Percentiles rank a stretch among this genome's conserved stretches.
phyloP scores from a whole-genome alignment of 441 rosid species.

The Pelargonium australe region DNA sequence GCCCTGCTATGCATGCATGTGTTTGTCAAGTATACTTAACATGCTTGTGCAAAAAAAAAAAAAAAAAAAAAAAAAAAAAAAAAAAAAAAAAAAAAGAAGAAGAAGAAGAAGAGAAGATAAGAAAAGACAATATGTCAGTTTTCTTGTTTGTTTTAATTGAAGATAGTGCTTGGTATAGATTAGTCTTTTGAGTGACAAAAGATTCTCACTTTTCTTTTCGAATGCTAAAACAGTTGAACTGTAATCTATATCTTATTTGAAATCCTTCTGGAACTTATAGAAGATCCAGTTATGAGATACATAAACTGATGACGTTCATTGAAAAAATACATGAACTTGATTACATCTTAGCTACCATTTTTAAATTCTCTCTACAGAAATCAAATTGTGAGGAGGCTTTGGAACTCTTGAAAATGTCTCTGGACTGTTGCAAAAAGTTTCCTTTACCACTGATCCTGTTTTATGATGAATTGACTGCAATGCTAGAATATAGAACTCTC shows the following conservation, averaged over 20 bases:
- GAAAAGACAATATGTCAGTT: neutral
- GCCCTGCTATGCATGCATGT: neutral
- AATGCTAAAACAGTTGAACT: neutral
- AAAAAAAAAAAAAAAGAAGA: neutral
- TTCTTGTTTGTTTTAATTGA: neutral
- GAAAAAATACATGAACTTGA: neutral
- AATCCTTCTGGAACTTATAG: neutral
- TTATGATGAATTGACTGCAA: conserved; percentile 62
- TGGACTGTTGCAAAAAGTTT: conserved; percentile 63
- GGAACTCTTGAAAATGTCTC: conserved; percentile 64
- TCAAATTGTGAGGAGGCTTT: conserved; percentile 61
- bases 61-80: no score
- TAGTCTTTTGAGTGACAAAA: neutral
- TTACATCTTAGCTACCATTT: neutral
- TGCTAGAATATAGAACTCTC: conserved; percentile 49
- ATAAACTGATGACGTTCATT: neutral
- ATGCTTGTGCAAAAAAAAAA: neutral
- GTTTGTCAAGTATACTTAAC: neutral
- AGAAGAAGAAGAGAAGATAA: no score
- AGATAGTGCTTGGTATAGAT: neutral
- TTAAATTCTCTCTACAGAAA: conserved; percentile 33
- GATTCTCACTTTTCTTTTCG: neutral
- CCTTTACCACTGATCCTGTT: conserved; percentile 51
- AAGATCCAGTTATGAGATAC: conserved; percentile 2
- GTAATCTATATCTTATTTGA: neutral